These are phyloP conservation scores for Mikania micrantha DNA, from an alignment of 129 eudicot genomes.

Conservation along the genomic window DNA sequence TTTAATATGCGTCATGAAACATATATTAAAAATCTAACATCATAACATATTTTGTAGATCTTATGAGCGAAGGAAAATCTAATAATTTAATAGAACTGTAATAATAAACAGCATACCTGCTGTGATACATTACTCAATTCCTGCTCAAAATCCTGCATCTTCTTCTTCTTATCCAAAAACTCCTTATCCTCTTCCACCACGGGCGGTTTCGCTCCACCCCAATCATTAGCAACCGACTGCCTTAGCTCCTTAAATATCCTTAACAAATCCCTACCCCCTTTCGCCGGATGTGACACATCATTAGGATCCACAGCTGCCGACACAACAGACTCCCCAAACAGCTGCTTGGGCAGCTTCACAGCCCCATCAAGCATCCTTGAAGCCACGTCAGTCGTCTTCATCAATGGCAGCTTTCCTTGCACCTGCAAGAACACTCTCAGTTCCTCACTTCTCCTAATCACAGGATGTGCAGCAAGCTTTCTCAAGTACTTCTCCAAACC, in stretches of 20 bases:
- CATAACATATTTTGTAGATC: background rate
- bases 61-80: background rate
- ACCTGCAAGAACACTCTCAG: conserved; percentile 60
- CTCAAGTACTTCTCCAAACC: conserved; percentile 71
- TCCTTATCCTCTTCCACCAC: conserved; percentile 85
- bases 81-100: background rate
- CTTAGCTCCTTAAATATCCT: conserved; percentile 77
- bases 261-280: conserved; percentile 82
- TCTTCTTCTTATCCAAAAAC: conserved; percentile 64
- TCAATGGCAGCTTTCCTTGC: conserved; percentile 52
- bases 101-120: conserved; percentile 37
- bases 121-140: conserved; percentile 59
- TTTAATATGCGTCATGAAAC: background rate
- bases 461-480: conserved; percentile 68
- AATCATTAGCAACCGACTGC: conserved; percentile 81
- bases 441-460: conserved; percentile 66
- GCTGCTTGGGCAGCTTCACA: conserved; percentile 58
- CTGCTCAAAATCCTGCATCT: conserved; percentile 65
- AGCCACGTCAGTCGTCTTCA: conserved; percentile 51
- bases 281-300: conserved; percentile 61
- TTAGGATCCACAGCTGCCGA: conserved; percentile 32
- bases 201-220: conserved; percentile 61
- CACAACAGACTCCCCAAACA: conserved; percentile 49
- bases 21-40: background rate
- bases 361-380: conserved; percentile 78